phyloP scores from a whole-genome alignment of 805 yeast species.

The Metschnikowia drakensbergensis region DNA sequence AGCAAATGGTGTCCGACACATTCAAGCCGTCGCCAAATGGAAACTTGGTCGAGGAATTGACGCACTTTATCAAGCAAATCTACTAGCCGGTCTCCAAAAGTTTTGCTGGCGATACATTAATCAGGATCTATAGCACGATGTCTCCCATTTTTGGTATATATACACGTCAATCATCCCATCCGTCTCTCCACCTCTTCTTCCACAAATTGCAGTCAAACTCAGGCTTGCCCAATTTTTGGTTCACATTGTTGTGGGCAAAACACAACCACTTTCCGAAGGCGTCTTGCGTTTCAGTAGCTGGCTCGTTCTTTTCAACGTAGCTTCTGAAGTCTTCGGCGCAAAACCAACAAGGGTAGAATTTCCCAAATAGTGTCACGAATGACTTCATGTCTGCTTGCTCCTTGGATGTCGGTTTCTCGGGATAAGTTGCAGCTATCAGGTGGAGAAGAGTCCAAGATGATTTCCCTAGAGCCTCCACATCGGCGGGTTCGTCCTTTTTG shows the following conservation, averaged over 20 bases:
- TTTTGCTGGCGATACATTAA: not conserved
- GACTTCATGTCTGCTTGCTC: conserved; percentile 70
- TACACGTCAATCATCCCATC: conserved; percentile 60
- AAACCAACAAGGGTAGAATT: conserved; percentile 88
- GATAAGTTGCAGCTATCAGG: conserved; percentile 85
- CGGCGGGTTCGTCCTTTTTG: conserved; percentile 73
- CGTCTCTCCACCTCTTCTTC: conserved; percentile 93
- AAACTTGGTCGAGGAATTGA: conserved; percentile 27
- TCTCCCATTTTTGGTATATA: not conserved
- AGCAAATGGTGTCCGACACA: conserved; percentile 51
- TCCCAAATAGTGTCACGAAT: conserved; percentile 68
- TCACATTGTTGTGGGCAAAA: conserved; percentile 93
- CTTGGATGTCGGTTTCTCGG: conserved; percentile 55
- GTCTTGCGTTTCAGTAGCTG: conserved; percentile 63
- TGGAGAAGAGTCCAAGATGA: conserved; percentile 93
- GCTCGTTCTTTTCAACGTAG: conserved; percentile 53
- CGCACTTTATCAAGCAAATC: conserved; percentile 28
- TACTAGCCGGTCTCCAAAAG: conserved; percentile 7
- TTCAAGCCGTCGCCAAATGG: conserved; percentile 21
- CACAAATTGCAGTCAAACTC: conserved; percentile 83
- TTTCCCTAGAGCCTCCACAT: conserved; percentile 72
- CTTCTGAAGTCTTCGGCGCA: conserved; percentile 82
- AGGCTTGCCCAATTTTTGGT: conserved; percentile 79
- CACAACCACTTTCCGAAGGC: conserved; percentile 89
- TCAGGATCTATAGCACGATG: not conserved